Evolutionary conservation across 179 eudicot species (phyloP), one percentile per base, ranked within the genome.

Genomic region (Spergularia azorica): DNA sequence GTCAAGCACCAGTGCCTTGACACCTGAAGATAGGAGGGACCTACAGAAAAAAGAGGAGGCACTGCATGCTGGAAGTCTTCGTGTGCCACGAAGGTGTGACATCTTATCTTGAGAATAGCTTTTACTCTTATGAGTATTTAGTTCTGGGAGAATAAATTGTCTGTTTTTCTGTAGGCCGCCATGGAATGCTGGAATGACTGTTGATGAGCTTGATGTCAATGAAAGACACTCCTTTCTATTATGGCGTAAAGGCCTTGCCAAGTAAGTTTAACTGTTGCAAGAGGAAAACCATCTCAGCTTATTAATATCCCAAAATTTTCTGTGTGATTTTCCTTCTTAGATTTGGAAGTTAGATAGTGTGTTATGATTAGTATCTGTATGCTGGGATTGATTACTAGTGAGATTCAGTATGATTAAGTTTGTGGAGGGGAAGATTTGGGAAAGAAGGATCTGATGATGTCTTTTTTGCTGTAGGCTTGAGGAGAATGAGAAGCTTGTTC

Each of bases 191-290:
- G 82, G 79, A 58, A 93, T 91, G 97, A 82, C 97, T 0, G 89
- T 79, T n/a, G 98, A 93, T 79, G 97, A 93, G 90, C 98, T 93
- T 78, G 95, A 95, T 83, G 78, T 76, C 69, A 93, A 84, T 84
- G 98, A 95, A 80, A 89, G 86, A 73, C 92, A 81, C 59, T 87
- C 98, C 67, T 95, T 95, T 78, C 75, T 95, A 65, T 70, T 83
- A 38, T 95, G 98, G 98, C 91, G 98, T 20, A 89, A 97, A 83
- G 82, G 80, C 72, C 98, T 95, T 87, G 98, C 93, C 76, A 88
- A 88, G 97, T 95, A 78, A 78, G 91, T 65, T 95, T 1, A 72
- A 56, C 36, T 48, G 63, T 71, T 69, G 38, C 59, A 15, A 48
- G 52, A 10, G 48, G 50, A 48, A 72, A 51, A 50, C 68, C 60